Percentiles rank a stretch among this genome's conserved stretches.
Conservation (phyloP, 2,329 filamentous ascomycete genomes). For the Colletotrichum coccodes region DNA sequence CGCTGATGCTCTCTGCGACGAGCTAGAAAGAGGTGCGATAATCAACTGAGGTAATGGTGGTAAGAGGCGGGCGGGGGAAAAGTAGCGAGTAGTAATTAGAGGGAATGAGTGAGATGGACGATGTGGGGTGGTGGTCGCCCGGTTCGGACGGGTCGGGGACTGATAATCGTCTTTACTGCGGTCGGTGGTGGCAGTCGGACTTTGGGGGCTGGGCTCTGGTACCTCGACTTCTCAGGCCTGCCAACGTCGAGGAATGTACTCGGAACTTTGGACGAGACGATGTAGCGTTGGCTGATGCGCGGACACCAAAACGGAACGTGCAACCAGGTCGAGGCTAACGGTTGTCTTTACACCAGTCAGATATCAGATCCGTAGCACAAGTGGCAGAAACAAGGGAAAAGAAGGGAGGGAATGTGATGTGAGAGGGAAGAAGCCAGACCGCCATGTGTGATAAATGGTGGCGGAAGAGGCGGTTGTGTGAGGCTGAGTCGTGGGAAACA, state of each 20-base stretch:
- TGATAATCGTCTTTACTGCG: neutral
- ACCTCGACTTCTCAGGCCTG: constrained; percentile 1
- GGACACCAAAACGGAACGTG: constrained; percentile 4
- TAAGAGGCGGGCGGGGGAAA: neutral
- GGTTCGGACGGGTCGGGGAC: constrained; percentile 28
- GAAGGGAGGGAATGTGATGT: neutral
- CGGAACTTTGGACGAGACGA: constrained; percentile 15
- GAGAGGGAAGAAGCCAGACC: neutral
- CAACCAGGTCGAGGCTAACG: neutral
- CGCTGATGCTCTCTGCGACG: neutral
- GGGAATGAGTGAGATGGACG: neutral
- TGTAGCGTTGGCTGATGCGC: constrained; percentile 7
- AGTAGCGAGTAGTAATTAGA: neutral
- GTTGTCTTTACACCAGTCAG: constrained; percentile 14
- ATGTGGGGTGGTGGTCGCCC: neutral
- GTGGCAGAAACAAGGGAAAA: neutral
- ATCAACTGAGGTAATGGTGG: neutral
- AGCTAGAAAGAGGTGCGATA: neutral
- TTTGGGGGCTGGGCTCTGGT: neutral
- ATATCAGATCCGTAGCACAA: neutral
- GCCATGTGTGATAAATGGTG: constrained; percentile 12
- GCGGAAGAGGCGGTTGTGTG: constrained; percentile 37
- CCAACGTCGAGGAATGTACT: neutral
- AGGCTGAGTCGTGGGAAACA: constrained; percentile 35
- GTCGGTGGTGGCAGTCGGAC: neutral